phyloP scores from a whole-genome alignment of 2,329 filamentous ascomycete genomes.

The Colletotrichum tanaceti region DNA sequence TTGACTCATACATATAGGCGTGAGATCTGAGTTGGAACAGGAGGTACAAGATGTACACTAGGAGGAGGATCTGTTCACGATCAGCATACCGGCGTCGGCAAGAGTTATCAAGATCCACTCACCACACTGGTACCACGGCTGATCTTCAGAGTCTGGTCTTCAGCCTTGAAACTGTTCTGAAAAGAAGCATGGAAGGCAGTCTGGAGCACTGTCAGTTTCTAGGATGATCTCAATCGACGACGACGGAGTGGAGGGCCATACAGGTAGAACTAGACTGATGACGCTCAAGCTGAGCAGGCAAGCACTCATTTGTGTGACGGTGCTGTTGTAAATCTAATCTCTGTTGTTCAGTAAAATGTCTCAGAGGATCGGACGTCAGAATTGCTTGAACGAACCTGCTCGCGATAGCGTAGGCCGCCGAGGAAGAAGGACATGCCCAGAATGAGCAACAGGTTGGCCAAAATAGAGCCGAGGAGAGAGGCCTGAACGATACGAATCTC shows the following conservation, averaged over 20 bases:
- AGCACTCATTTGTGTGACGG: constrained; percentile 95
- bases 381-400: constrained; percentile 70
- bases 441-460: constrained; percentile 89
- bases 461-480: constrained; percentile 87
- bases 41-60: constrained; percentile 87
- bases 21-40: constrained; percentile 94
- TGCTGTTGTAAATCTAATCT: constrained; percentile 86
- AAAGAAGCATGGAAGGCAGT: constrained; percentile 95
- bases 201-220: constrained; percentile 52
- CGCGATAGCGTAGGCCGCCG: constrained; percentile 85
- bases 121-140: constrained; percentile 91
- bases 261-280: constrained; percentile 86
- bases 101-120: constrained; percentile 48
- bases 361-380: neutral
- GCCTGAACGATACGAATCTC: constrained; percentile 94
- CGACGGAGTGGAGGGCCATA: constrained; percentile 53
- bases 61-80: constrained; percentile 71
- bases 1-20: constrained; percentile 91
- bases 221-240: constrained; percentile 53
- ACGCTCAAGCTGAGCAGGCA: constrained; percentile 91
- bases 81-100: constrained; percentile 18
- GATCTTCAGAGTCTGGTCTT: constrained; percentile 80
- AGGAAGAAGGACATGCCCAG: constrained; percentile 92
- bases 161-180: constrained; percentile 69
- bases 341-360: neutral